Percentiles rank a stretch among this genome's conserved stretches.
phyloP scores from a whole-genome alignment of 208 protist genomes.

The Angomonas deanei region DNA sequence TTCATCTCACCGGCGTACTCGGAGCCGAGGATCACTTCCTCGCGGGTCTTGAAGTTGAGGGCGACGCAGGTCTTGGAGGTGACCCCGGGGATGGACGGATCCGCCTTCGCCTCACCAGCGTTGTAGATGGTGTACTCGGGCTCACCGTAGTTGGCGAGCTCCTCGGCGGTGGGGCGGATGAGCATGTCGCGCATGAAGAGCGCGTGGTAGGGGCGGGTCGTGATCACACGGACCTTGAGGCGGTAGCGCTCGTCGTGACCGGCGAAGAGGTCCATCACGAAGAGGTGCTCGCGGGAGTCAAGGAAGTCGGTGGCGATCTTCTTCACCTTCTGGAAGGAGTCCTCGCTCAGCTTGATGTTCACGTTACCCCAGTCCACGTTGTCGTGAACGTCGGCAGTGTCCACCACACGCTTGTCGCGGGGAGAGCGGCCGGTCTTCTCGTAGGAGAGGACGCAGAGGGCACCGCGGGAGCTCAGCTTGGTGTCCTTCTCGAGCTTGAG shows the following conservation, averaged over 20 bases:
- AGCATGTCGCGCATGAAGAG: too few relatives aligned
- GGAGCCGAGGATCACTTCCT: constrained; percentile 94
- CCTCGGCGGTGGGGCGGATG: too few relatives aligned
- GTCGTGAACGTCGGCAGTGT: constrained; percentile 48
- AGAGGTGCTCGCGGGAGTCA: constrained; percentile 87
- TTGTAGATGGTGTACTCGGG: constrained; percentile 96
- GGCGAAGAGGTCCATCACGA: constrained; percentile 93
- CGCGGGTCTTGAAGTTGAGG: constrained; percentile 81
- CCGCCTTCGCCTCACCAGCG: constrained; percentile 87
- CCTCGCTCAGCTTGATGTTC: constrained; percentile 88
- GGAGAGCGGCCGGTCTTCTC: constrained; percentile 93
- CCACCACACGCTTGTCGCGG: constrained; percentile 92
- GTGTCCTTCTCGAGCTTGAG: constrained; percentile 66
- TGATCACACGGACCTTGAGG: constrained; percentile 92
- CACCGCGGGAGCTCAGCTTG: constrained; percentile 75
- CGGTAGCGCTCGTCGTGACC: constrained; percentile 89
- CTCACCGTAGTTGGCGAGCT: constrained; percentile 89
- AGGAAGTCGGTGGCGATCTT: constrained; percentile 90
- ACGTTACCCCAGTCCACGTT: constrained; percentile 94
- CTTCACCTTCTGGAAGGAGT: constrained; percentile 89
- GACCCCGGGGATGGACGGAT: constrained; percentile 83
- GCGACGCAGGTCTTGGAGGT: too few relatives aligned
- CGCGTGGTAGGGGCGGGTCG: constrained; percentile 92
- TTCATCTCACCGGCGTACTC: constrained; percentile 98
- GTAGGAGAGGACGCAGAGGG: constrained; percentile 79